Conservation (phyloP, 257 asterid species). For the Solanum boliviense region DNA sequence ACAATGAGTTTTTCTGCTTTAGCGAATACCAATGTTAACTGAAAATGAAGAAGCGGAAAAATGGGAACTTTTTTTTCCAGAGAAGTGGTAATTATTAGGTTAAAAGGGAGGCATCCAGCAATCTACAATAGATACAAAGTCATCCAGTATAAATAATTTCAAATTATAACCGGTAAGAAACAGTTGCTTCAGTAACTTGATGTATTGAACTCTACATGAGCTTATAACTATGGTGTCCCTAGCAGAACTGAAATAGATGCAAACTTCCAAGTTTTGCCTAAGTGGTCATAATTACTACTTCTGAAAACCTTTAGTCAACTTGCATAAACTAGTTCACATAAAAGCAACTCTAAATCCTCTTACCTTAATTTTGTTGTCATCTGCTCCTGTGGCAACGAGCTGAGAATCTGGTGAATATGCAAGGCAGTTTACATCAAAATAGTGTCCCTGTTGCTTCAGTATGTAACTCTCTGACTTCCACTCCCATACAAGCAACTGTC, state of each 20-base stretch:
- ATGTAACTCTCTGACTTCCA: slow-evolving; percentile 96
- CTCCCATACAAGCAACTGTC: slow-evolving; percentile 99
- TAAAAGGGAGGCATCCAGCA: background rate
- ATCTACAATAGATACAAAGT: background rate
- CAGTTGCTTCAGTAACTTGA: background rate
- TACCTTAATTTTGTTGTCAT: slow-evolving; percentile 96
- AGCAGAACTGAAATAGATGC: background rate
- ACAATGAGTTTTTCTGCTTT: background rate
- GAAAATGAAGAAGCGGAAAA: background rate
- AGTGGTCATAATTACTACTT: background rate
- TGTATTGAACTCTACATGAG: background rate
- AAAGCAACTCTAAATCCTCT: background rate
- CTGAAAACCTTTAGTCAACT: background rate
- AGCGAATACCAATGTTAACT: background rate
- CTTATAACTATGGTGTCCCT: background rate
- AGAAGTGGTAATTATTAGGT: background rate
- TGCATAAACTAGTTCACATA: background rate
- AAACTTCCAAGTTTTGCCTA: background rate
- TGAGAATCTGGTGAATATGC: slow-evolving; percentile 95
- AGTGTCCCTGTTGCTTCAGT: slow-evolving; percentile 98
- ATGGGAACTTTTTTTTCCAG: background rate
- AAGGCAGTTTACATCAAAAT: slow-evolving; percentile 88
- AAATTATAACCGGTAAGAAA: background rate
- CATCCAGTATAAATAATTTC: background rate
- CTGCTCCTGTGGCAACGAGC: slow-evolving; percentile 95